These are phyloP conservation scores for Trichosporon sp. DNA, from an alignment of 1,284 basidiomycete genomes.

Conservation along the genomic window DNA sequence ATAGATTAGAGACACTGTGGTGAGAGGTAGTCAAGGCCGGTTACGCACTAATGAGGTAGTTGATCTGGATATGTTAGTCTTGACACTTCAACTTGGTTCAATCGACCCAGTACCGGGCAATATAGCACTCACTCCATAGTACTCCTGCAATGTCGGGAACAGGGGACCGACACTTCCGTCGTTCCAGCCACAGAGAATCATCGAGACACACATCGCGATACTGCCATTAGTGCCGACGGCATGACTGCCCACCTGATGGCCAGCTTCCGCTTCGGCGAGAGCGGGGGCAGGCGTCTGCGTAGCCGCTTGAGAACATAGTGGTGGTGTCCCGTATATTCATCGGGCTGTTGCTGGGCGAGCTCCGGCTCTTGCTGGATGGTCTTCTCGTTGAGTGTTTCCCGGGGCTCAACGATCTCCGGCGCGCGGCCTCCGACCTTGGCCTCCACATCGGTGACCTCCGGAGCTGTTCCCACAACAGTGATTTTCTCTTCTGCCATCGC, in stretches of 20 bases:
- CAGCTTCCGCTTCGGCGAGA: not conserved
- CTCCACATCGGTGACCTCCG: not conserved
- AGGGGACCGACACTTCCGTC: slow-evolving; percentile 30
- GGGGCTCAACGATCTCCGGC: not conserved
- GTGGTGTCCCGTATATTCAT: slow-evolving; percentile 20
- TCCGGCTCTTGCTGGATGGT: not conserved
- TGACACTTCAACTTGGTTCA: not conserved
- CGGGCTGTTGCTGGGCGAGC: not conserved
- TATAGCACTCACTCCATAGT: slow-evolving; percentile 27
- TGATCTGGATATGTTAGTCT: slow-evolving; percentile 26
- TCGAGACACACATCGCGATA: slow-evolving; percentile 26
- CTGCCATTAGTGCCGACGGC: slow-evolving; percentile 16
- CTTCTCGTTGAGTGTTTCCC: not conserved
- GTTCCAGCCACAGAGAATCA: slow-evolving; percentile 34
- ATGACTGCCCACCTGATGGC: slow-evolving; percentile 1
- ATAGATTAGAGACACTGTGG: slow-evolving; percentile 30
- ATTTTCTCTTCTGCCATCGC: not conserved
- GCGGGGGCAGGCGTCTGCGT: slow-evolving; percentile 22
- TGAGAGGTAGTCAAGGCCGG: not conserved
- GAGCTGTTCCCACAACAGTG: not conserved
- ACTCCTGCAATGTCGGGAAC: slow-evolving; percentile 30
- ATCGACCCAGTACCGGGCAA: not conserved
- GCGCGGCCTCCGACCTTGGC: not conserved
- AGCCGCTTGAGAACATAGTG: slow-evolving; percentile 29
- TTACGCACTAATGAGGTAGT: slow-evolving; percentile 31